These are phyloP conservation scores for Pleurostoma richardsiae DNA, from an alignment of 2,329 filamentous ascomycete species.

Conservation along the genomic window DNA sequence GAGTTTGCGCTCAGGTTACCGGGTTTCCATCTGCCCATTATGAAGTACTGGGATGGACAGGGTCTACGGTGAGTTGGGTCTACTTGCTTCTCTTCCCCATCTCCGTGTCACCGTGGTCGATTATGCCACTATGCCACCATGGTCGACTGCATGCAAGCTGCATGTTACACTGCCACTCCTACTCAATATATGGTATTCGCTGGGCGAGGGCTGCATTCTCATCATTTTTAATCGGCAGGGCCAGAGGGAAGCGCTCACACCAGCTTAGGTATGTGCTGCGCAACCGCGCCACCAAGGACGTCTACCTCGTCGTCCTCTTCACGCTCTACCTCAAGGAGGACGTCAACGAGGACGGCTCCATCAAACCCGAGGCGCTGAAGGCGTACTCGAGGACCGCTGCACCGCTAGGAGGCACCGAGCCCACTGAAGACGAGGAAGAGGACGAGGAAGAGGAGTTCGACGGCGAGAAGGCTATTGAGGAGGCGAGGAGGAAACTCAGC, in stretches of 20 bases:
- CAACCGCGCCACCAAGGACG: slow-evolving; percentile 65
- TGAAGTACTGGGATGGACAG: slow-evolving; percentile 78
- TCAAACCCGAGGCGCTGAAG: slow-evolving; percentile 37
- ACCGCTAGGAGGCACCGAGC: slow-evolving; percentile 7
- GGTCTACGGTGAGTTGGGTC: slow-evolving; percentile 57
- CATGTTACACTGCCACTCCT: no score
- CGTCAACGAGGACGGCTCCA: slow-evolving; percentile 51
- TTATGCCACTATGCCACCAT: no score
- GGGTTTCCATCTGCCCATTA: slow-evolving; percentile 66
- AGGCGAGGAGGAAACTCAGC: slow-evolving; percentile 30
- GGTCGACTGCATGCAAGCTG: no score
- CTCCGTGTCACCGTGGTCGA: neutral
- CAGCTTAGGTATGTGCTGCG: slow-evolving; percentile 88
- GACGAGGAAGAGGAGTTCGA: slow-evolving; percentile 20
- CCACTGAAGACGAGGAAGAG: slow-evolving; percentile 13
- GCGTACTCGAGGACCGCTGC: slow-evolving; percentile 10
- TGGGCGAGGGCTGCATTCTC: slow-evolving; percentile 2
- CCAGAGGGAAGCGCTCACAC: slow-evolving; percentile 61
- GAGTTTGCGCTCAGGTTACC: slow-evolving; percentile 68
- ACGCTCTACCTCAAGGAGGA: slow-evolving; percentile 68
- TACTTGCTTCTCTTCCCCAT: slow-evolving; percentile 2
- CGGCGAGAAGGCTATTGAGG: slow-evolving; percentile 28
- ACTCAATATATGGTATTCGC: no score
- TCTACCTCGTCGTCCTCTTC: slow-evolving; percentile 79
- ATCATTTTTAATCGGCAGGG: slow-evolving; percentile 13